Base-by-base conservation (phyloP, 1,284 basidiomycete genomes). In the Exobasidium rhododendri region DNA sequence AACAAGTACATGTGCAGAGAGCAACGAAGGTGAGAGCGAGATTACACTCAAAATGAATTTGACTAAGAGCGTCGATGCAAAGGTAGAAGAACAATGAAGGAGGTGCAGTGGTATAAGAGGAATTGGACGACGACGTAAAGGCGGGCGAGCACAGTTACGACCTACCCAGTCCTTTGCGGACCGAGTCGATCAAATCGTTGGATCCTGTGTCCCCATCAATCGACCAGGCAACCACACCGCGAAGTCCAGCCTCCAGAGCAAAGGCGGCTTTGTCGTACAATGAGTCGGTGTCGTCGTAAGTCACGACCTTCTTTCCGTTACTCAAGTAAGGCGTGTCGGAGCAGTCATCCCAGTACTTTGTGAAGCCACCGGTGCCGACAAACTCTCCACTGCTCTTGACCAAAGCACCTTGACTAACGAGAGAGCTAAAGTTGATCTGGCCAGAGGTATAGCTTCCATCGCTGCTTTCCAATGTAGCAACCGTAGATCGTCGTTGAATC, bases 331-430 rank as follows among this genome's bases (percentile, higher is more conserved):
- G 74, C 1, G 72, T 74, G 49, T 76, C 67, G 26, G 71, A 70
- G 29, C 74, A 75, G 54, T 67, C 63, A 63, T 76, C 74, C 74
- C 73, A 73, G 43, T 75, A 67, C 56, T 69, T 72, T 20, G 63
- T 66, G 47, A 52, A 76, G 0, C 73, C 74, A 20, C 64, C 58
- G 0, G 51, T 56, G 5, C 50, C 71, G 14, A 61, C 65, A 57
- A 53, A 76, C 4, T 60, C 56, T 0, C 60, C 64, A 6, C 20
- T 26, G 30, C 40, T 47, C 17, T 17, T 17, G 24, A 5, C 50
- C 13, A 76, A 62, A 4, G 63, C 71, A 5, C 73, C 73, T 43
- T 68, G 62, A 0, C 31, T 30, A 49, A 76, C 63, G 30, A 76
- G 44, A 6, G 40, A 29, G 20, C 49, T 58, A 51, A 76, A 76